Percentiles rank a stretch among this genome's conserved stretches.
These are phyloP conservation scores for Plasmodium gallinaceum DNA, from an alignment of 169 alveolate genomes.

Conservation along the genomic window DNA sequence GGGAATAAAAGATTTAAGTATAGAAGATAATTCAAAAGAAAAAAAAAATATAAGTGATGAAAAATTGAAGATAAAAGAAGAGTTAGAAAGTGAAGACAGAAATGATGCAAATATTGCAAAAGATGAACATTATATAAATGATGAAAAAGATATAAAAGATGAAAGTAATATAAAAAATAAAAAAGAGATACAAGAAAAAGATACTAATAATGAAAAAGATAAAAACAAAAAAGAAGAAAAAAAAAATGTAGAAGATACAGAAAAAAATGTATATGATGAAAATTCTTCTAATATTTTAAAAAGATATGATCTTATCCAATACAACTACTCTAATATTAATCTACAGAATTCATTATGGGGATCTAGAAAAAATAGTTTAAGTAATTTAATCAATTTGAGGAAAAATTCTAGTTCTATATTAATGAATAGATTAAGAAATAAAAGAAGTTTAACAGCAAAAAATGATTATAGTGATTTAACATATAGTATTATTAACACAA, in stretches of 20 bases:
- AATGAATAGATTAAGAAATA: constrained; percentile 51
- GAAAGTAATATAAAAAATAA: constrained; percentile 9
- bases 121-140: background rate
- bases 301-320: constrained; percentile 15
- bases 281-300: constrained; percentile 12
- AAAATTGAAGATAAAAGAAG: background rate
- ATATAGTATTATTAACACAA: constrained; percentile 23
- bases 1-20: background rate
- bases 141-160: background rate
- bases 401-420: constrained; percentile 47
- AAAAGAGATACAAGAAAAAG: background rate
- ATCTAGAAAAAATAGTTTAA: constrained; percentile 52
- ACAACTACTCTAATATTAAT: constrained; percentile 15
- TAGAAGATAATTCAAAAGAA: background rate
- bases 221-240: constrained; percentile 6
- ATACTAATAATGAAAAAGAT: background rate
- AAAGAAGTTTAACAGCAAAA: constrained; percentile 62
- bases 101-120: background rate
- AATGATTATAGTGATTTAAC: constrained; percentile 40
- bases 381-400: constrained; percentile 56
- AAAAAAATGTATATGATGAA: constrained; percentile 6
- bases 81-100: background rate
- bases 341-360: constrained; percentile 33
- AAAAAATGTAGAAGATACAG: background rate
- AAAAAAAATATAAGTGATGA: background rate